phyloP scores from a whole-genome alignment of 768 basidiomycete genomes.

The Russula brevipes region DNA sequence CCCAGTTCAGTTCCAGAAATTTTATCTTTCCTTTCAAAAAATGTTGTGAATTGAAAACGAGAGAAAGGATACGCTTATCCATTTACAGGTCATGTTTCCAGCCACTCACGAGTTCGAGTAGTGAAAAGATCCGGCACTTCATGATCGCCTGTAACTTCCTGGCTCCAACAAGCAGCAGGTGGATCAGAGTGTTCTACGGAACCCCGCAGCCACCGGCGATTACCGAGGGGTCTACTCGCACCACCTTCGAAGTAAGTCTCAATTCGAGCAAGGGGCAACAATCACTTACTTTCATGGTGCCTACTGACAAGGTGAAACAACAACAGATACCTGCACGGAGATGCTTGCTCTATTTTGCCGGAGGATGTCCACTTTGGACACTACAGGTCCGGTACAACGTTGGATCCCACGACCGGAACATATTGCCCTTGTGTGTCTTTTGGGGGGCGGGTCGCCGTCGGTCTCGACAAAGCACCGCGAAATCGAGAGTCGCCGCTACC shows the following conservation, averaged over 20 bases:
- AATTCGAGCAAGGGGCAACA: background rate
- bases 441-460: background rate
- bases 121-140: background rate
- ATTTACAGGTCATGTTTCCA: background rate
- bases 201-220: background rate
- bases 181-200: slow-evolving; percentile 1
- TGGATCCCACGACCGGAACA: background rate
- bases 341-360: background rate
- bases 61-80: background rate
- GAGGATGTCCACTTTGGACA: background rate
- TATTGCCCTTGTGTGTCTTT: background rate
- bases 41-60: background rate
- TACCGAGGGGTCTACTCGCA: background rate
- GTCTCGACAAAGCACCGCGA: background rate
- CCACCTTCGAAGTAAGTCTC: background rate
- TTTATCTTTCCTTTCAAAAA: background rate
- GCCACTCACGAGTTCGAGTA: background rate
- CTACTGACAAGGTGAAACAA: background rate
- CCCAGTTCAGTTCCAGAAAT: background rate
- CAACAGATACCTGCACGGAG: background rate
- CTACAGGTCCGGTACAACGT: background rate
- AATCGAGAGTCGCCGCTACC: background rate
- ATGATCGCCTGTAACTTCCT: background rate
- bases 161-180: background rate
- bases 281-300: background rate